Evolutionary conservation across 176 grass and related monocot species (phyloP).

Genomic region (Musa schizocarpa): DNA sequence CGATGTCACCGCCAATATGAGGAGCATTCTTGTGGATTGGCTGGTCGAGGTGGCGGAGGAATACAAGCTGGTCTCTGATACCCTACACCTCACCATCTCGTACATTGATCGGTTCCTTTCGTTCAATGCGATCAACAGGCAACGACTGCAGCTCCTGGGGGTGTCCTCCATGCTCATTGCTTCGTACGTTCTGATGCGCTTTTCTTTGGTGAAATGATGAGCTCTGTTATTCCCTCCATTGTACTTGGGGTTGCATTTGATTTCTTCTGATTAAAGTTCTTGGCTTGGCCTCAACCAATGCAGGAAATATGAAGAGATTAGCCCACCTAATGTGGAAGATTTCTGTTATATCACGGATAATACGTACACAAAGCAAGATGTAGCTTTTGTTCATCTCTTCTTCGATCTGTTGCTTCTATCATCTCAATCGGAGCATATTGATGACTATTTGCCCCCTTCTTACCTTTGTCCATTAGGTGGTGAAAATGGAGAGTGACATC

Average conservation of each 20-base stretch:
- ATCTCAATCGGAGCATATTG: too few relatives aligned
- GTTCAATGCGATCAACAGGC: background rate
- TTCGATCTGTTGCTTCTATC: too few relatives aligned
- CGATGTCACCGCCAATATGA: slow-evolving; percentile 28
- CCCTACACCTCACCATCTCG: slow-evolving; percentile 36
- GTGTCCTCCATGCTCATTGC: slow-evolving; percentile 38
- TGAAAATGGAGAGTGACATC: slow-evolving; percentile 25
- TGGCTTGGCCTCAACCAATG: background rate
- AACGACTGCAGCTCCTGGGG: slow-evolving; percentile 46
- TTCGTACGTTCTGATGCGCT: slow-evolving; percentile 24
- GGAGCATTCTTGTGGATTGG: slow-evolving; percentile 51
- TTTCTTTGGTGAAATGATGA: too few relatives aligned
- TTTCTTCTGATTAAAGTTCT: background rate
- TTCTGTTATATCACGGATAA: slow-evolving; percentile 11
- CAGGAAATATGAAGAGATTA: slow-evolving; percentile 12
- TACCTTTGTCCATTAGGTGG: slow-evolving; percentile 15
- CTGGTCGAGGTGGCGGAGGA: slow-evolving; percentile 36
- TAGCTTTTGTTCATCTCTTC: background rate
- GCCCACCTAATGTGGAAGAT: background rate
- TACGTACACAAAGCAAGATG: background rate
- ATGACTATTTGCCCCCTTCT: too few relatives aligned
- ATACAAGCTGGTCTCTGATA: slow-evolving; percentile 42
- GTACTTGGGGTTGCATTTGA: background rate
- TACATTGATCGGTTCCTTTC: slow-evolving; percentile 46
- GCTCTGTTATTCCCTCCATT: too few relatives aligned